A percentile compares a stretch with the other conserved stretches of the same genome.
These are phyloP conservation scores for Tricholoma flavovirens DNA, from an alignment of 768 basidiomycete species.

Conservation along the genomic window DNA sequence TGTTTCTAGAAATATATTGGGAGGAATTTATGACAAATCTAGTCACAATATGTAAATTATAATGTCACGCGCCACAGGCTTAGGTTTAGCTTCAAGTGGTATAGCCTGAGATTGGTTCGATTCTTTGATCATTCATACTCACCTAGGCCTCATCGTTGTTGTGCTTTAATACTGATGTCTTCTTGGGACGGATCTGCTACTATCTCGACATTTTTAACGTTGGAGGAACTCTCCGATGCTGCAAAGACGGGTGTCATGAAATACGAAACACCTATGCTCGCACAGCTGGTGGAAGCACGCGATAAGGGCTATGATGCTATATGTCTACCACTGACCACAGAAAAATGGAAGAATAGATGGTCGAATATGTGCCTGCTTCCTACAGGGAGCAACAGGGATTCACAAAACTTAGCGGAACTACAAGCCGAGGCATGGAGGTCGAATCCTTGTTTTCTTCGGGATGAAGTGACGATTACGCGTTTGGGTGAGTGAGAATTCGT, in stretches of 20 bases:
- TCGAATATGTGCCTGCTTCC: constrained; percentile 77
- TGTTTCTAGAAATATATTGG: too few relatives aligned
- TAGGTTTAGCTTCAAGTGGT: too few relatives aligned
- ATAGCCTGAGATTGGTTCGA: too few relatives aligned
- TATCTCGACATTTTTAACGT: constrained; percentile 14
- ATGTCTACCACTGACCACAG: constrained; percentile 85
- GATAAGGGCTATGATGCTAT: constrained; percentile 69
- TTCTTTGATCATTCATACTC: too few relatives aligned
- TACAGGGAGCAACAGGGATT: constrained; percentile 34
- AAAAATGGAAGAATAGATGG: constrained; percentile 86
- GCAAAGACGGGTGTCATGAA: constrained; percentile 1
- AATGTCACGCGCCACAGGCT: too few relatives aligned
- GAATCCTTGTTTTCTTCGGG: constrained; percentile 68
- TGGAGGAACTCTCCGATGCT: constrained; percentile 7
- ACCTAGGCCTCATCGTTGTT: too few relatives aligned
- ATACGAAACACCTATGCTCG: constrained; percentile 45
- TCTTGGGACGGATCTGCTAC: constrained; percentile 30
- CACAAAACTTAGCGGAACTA: constrained; percentile 41
- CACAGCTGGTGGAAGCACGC: constrained; percentile 45
- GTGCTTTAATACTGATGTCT: constrained; percentile 14
- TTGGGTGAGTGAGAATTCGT: constrained; percentile 54
- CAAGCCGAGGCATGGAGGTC: constrained; percentile 85
- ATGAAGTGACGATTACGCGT: constrained; percentile 86
- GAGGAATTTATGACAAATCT: too few relatives aligned
- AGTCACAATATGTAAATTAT: too few relatives aligned